Evolutionary conservation across 768 basidiomycete genomes (phyloP), one percentile per base, ranked within the genome.

Genomic region (Mycena haematopus): DNA sequence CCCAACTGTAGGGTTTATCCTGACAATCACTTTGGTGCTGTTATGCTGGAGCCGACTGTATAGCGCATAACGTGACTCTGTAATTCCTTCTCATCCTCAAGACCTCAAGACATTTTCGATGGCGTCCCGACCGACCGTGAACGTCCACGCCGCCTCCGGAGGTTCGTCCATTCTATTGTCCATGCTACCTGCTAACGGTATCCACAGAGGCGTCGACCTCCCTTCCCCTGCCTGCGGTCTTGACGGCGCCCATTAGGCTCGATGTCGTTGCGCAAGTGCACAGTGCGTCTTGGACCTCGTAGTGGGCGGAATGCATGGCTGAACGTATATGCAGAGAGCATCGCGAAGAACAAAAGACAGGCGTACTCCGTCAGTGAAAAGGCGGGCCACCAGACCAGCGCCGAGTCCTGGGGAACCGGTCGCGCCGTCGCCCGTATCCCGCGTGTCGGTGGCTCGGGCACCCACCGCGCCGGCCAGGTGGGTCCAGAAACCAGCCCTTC

Each of bases 361-460:
- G 88, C 96, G 27, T 98, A 99, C 80, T 83, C 96, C 71, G 97
- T 99, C 75, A 92, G 89, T 78, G 91, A 92, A 80, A 97, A 98
- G 82, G 97, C 97, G 62, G 97, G 97, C 71, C 95, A 99, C 84
- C 96, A 99, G 81, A 99, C 97, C 70, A 92, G 90, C 65, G 96
- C 97, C 66, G 96, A 98, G 80, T 99, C 96, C 36, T 99, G 97
- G 97, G 97, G 97, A 80, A 99, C 97, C 69, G 97, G 97, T 89
- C 95, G 97, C 80, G 97, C 97, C 69, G 97, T 99, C 68, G 96
- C 96, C 27, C 97, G 97, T 95, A 99, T 99, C 76, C 97, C 97
- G 79, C 96, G 97, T 92, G 96, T 99, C 67, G 94, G 94, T 75
- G 97, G 97, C 75, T 92, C 93, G 75, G 97, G 97, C 78, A 99